phyloP scores from a whole-genome alignment of 345 rosid species.

The Anacardium occidentale region DNA sequence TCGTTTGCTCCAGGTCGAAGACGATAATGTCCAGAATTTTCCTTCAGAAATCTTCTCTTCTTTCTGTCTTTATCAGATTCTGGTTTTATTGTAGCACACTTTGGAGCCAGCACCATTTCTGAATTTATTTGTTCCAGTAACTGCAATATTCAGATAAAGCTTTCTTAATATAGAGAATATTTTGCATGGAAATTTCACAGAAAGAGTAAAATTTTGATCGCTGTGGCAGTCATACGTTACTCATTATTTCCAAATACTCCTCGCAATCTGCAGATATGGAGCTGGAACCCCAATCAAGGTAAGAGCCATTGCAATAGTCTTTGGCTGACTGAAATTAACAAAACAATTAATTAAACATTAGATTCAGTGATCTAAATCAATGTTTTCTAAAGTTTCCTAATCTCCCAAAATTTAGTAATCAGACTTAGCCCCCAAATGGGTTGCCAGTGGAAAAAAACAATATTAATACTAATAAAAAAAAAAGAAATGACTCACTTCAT shows the following conservation, averaged over 20 bases:
- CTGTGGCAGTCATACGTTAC: not conserved
- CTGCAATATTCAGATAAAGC: not conserved
- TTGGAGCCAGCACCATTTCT: not conserved
- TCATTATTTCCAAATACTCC: not conserved
- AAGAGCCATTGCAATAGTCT: not conserved
- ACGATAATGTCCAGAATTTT: not conserved
- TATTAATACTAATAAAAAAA: too few relatives aligned
- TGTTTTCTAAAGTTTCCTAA: too few relatives aligned
- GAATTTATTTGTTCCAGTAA: not conserved
- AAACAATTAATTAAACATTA: not conserved
- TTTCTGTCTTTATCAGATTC: not conserved
- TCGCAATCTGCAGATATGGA: not conserved
- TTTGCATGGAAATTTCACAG: not conserved
- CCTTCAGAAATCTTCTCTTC: not conserved
- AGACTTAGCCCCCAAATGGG: too few relatives aligned
- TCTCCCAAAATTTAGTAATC: too few relatives aligned
- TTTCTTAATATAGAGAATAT: not conserved
- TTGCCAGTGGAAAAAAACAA: too few relatives aligned
- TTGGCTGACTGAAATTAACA: not conserved
- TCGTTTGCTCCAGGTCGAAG: not conserved
- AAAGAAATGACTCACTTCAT: too few relatives aligned
- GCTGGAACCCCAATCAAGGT: not conserved
- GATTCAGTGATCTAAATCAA: too few relatives aligned
- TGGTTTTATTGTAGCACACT: not conserved
- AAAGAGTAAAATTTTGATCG: not conserved